Base-by-base conservation (phyloP, 495 filamentous ascomycete genomes). In the Cenococcum geophilum region DNA sequence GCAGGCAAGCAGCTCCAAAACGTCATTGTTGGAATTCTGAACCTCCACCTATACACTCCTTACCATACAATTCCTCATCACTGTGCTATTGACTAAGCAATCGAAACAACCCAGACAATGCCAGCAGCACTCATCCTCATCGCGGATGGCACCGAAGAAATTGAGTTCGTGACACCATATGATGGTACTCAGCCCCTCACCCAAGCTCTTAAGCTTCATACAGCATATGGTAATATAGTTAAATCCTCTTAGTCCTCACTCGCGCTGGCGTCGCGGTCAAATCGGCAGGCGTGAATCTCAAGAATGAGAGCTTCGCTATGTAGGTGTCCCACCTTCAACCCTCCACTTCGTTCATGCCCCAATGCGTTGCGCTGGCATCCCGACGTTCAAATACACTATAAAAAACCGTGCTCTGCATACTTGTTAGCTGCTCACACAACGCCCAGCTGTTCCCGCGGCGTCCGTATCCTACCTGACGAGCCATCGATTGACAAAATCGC, bases 131-230 rank as follows among this genome's bases (percentile, higher is more conserved):
- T 72, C 18, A 56, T 72, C 14, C 62, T 72, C 21, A 63, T 72
- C 14, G 70, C 70, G 0, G 70, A 72, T 55, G 70, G 70, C 57
- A 43, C 55, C 11, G 70, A 72, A 59, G 70, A 72, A 55, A 72
- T 71, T 55, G 70, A 72, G 62, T 71, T 70, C 60, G 70, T 72
- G 16, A 70, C 69, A 36, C 63, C 69, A 10, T 71, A 71, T 53
- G 70, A 72, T 65, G 70, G 70, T 72, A 57, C 10, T 51, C 27
- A 3, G 6, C 27, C 27, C 27, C 27, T 6, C 27, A 32, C 27
- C 6, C 27, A 32, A 18, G 21, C 16, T 21, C 18, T 40, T 20
- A n/a, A n/a, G 42, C 18, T 21, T 37, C 18, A 27, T 18, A 57
- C 0, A 16, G 25, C 4, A 4, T 60, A 22, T 27, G 18, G 0